A percentile compares a stretch with the other conserved stretches of the same genome.
phyloP scores from a whole-genome alignment of 257 asterid species.

The Lavandula angustifolia region DNA sequence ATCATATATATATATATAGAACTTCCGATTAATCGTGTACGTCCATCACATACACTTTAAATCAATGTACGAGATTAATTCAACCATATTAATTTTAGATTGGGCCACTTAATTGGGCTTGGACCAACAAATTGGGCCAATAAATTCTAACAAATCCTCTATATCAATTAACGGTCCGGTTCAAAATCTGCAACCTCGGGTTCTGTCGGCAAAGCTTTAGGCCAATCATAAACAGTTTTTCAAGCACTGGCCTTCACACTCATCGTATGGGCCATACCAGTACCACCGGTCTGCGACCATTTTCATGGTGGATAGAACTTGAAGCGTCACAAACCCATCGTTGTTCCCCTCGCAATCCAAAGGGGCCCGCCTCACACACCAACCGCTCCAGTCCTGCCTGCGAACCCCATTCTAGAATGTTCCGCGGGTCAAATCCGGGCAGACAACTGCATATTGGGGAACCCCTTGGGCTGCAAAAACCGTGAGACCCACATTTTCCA shows the following conservation, averaged over 20 bases:
- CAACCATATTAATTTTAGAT: no score
- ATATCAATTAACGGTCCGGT: no score
- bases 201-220: no score
- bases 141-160: no score
- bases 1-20: no score
- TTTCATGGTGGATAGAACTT: not conserved
- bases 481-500: slow-evolving; percentile 38
- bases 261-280: slow-evolving; percentile 24
- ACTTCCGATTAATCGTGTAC: no score
- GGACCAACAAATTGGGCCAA: no score
- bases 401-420: slow-evolving; percentile 44
- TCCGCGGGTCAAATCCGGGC: slow-evolving; percentile 44
- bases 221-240: no score
- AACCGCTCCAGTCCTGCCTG: slow-evolving; percentile 52
- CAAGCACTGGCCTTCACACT: slow-evolving; percentile 42
- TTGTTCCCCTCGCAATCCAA: slow-evolving; percentile 46
- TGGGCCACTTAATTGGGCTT: no score
- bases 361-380: slow-evolving; percentile 45
- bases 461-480: slow-evolving; percentile 35
- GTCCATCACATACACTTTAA: no score
- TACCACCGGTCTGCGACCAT: not conserved
- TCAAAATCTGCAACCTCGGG: no score
- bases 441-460: slow-evolving; percentile 50
- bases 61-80: no score
- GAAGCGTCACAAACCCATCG: slow-evolving; percentile 38